phyloP scores from a whole-genome alignment of 2,329 filamentous ascomycete genomes.

The Kalmusia sp. region DNA sequence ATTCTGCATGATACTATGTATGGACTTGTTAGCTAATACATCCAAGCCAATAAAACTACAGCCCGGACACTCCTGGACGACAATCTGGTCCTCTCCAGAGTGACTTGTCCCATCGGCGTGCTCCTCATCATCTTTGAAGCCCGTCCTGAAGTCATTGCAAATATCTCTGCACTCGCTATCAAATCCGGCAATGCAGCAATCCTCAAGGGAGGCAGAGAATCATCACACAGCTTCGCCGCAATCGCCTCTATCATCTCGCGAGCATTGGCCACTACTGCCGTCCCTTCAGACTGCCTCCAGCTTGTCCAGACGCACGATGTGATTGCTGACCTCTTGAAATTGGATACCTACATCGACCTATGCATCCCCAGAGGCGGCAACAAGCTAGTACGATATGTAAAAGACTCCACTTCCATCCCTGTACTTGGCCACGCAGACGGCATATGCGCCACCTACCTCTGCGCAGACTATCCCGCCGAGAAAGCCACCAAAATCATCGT shows the following conservation, averaged over 20 bases:
- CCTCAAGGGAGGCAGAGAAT: conserved; percentile 96
- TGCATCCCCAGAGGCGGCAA: conserved; percentile 93
- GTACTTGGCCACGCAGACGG: conserved; percentile 97
- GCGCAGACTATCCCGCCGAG: conserved; percentile 74
- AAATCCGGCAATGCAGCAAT: conserved; percentile 98
- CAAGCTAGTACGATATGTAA: conserved; percentile 88
- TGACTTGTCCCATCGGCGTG: conserved; percentile 96
- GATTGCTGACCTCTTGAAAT: conserved; percentile 83
- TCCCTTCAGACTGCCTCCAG: conserved; percentile 88
- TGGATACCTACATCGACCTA: conserved; percentile 89
- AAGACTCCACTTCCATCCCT: conserved; percentile 89
- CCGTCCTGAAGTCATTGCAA: conserved; percentile 96
- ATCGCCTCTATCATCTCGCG: conserved; percentile 85
- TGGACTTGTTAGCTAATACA: conserved; percentile 20
- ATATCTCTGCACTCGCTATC: conserved; percentile 93
- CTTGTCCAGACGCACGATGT: conserved; percentile 92
- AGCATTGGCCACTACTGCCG: conserved; percentile 74
- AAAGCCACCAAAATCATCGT: conserved; percentile 80
- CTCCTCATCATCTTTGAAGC: conserved; percentile 98
- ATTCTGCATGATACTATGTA: too few relatives aligned
- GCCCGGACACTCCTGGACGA: conserved; percentile 87
- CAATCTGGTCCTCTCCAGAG: conserved; percentile 81
- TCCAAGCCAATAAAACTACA: conserved; percentile 79
- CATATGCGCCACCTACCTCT: conserved; percentile 85
- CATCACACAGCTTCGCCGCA: conserved; percentile 89